A percentile compares a stretch with the other conserved stretches of the same genome.
phyloP scores from a whole-genome alignment of 331 rosid genomes.

The Malus hybrid region DNA sequence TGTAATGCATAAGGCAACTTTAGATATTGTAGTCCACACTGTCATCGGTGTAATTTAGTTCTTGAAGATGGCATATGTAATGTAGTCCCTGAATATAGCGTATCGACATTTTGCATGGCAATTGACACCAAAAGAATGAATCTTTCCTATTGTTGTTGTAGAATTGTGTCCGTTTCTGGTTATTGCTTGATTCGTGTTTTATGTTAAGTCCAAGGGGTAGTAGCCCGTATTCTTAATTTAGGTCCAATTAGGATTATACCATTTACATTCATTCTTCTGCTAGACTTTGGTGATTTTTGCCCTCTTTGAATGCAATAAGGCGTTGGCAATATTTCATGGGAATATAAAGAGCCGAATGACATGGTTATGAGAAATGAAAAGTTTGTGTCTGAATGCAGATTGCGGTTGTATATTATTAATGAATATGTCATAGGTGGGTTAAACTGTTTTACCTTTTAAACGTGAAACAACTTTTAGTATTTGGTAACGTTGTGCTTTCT shows the following conservation, averaged over 20 bases:
- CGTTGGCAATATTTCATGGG: not conserved
- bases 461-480: not conserved
- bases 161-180: not conserved
- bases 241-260: not conserved
- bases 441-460: not conserved
- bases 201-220: no score
- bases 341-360: not conserved
- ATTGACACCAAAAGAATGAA: not conserved
- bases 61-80: no score
- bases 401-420: not conserved
- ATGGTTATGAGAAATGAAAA: not conserved
- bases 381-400: not conserved
- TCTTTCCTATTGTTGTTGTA: not conserved
- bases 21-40: not conserved
- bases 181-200: no score
- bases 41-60: not conserved
- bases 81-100: no score
- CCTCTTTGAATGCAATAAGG: no score
- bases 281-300: no score
- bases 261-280: not conserved
- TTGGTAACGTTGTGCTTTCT: not conserved
- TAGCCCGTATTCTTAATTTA: no score
- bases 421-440: not conserved
- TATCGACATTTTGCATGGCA: not conserved
- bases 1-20: not conserved